These are phyloP conservation scores for Gnetum montanum DNA, from an alignment of 75 land plant genomes.

Conservation along the genomic window DNA sequence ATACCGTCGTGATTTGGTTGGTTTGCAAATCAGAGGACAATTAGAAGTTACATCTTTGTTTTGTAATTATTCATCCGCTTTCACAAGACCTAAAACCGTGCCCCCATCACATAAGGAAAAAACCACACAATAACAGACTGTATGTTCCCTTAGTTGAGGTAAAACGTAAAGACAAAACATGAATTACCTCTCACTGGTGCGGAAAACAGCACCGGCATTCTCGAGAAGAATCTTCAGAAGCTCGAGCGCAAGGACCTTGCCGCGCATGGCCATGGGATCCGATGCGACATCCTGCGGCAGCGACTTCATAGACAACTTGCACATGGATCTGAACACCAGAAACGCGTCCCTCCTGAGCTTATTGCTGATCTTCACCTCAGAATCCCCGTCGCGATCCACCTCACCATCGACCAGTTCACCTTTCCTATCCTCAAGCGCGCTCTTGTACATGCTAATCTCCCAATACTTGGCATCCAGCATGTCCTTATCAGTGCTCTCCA, in stretches of 20 bases:
- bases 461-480: slow-evolving; percentile 99
- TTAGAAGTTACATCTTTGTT: too few relatives aligned
- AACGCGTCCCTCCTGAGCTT: slow-evolving; percentile 95
- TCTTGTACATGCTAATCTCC: slow-evolving; percentile 99
- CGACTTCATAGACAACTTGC: slow-evolving; percentile 94
- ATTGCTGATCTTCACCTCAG: slow-evolving; percentile 92
- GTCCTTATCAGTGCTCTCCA: slow-evolving; percentile 94
- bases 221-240: slow-evolving; percentile 94
- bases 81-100: too few relatives aligned
- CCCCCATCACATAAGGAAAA: too few relatives aligned
- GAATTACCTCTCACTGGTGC: slow-evolving; percentile 92
- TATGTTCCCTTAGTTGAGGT: not conserved
- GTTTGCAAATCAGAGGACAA: too few relatives aligned
- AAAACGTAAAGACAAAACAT: not conserved
- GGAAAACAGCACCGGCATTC: slow-evolving; percentile 95
- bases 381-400: slow-evolving; percentile 81
- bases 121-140: too few relatives aligned
- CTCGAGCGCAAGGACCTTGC: slow-evolving; percentile 96
- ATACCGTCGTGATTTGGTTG: too few relatives aligned
- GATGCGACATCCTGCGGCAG: slow-evolving; percentile 85
- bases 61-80: too few relatives aligned
- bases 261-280: slow-evolving; percentile 79
- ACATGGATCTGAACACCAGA: slow-evolving; percentile 90
- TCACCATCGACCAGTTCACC: slow-evolving; percentile 74
- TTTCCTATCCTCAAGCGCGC: slow-evolving; percentile 88